Evolutionary conservation across 495 filamentous ascomycete genomes (phyloP).

Genomic region (Staphylotrichum tortipilum): DNA sequence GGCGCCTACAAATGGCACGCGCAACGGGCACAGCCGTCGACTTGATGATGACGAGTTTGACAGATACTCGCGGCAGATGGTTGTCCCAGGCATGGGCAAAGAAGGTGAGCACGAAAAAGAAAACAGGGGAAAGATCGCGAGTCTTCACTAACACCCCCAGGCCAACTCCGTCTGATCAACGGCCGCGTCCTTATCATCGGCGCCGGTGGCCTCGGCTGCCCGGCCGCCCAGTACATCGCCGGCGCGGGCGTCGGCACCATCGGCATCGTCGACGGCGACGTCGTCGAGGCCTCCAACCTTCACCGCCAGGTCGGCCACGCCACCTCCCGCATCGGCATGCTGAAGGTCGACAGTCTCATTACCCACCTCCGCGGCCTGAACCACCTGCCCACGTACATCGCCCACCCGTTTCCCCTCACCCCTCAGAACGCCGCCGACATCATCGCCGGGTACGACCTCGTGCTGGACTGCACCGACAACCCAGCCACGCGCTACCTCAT

Average conservation of each 20-base stretch:
- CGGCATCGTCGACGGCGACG: constrained; percentile 80
- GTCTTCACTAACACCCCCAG: constrained; percentile 32
- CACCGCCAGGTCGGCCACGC: constrained; percentile 85
- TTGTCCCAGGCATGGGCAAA: constrained; percentile 76
- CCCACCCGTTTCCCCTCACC: constrained; percentile 52
- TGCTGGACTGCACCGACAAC: constrained; percentile 92
- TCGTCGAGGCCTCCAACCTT: constrained; percentile 81
- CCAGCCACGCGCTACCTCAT: constrained; percentile 87
- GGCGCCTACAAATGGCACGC: neutral
- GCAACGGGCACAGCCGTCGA: neutral
- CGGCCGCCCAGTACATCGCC: constrained; percentile 81
- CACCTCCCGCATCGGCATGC: constrained; percentile 58
- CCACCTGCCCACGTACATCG: constrained; percentile 52
- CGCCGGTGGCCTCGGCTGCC: constrained; percentile 85
- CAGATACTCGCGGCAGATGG: constrained; percentile 88
- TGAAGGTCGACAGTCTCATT: constrained; percentile 75
- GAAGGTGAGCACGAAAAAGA: constrained; percentile 41
- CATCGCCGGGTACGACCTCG: constrained; percentile 63
- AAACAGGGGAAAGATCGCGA: neutral
- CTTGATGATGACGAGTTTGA: constrained; percentile 26
- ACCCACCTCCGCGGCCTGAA: constrained; percentile 60
- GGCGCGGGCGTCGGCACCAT: constrained; percentile 79
- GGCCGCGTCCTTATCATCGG: constrained; percentile 76
- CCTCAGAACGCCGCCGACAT: constrained; percentile 55
- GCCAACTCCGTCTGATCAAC: constrained; percentile 67